These are phyloP conservation scores for Delitschia confertaspora DNA, from an alignment of 495 filamentous ascomycete genomes.

Conservation along the genomic window DNA sequence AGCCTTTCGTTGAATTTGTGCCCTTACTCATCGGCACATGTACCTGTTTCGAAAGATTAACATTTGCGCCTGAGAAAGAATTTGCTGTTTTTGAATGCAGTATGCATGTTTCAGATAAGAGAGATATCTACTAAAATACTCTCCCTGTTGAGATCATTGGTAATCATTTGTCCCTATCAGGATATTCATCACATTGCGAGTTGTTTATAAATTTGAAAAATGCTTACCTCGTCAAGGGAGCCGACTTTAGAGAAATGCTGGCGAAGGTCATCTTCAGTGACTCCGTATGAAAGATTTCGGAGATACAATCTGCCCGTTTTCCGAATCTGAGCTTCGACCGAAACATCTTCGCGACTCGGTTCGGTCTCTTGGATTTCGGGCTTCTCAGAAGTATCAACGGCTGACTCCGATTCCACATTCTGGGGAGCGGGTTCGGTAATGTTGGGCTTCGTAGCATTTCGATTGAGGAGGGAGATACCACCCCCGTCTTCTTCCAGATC, in stretches of 20 bases:
- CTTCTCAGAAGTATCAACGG: no score
- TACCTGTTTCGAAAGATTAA: conserved; percentile 45
- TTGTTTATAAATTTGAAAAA: conserved; percentile 17
- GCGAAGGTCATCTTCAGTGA: conserved; percentile 67
- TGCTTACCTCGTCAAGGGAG: conserved; percentile 74
- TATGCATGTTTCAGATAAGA: conserved; percentile 44
- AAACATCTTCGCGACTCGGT: conserved; percentile 16
- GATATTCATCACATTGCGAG: conserved; percentile 71
- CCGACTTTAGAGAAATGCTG: conserved; percentile 62
- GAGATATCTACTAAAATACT: conserved; percentile 76
- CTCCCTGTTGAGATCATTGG: conserved; percentile 57
- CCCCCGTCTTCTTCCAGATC: conserved; percentile 67
- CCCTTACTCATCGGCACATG: conserved; percentile 66
- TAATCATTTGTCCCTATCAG: conserved; percentile 99
- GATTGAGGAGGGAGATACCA: conserved; percentile 3
- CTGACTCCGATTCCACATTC: no score
- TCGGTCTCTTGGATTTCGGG: conserved; percentile 21
- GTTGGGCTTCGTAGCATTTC: neutral
- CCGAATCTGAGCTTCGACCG: conserved; percentile 36
- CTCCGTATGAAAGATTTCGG: conserved; percentile 76
- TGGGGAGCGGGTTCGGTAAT: neutral
- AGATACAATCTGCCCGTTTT: conserved; percentile 69
- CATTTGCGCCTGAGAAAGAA: neutral
- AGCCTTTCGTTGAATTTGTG: conserved; percentile 65
- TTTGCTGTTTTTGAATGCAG: neutral